phyloP scores from a whole-genome alignment of 495 filamentous ascomycete genomes.

The Collariella sp. region DNA sequence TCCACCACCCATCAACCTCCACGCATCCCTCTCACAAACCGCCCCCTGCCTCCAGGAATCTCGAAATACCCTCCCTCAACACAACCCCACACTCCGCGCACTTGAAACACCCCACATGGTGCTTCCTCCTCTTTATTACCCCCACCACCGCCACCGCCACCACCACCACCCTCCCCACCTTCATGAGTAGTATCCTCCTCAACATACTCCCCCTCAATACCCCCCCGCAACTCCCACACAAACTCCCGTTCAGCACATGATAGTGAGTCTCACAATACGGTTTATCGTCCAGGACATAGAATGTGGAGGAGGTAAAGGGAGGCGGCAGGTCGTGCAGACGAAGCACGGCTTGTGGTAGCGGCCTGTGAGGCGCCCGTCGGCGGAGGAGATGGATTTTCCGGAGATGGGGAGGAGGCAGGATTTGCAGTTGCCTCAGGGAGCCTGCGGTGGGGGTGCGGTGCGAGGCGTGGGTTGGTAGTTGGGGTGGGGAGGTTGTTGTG shows the following conservation, averaged over 20 bases:
- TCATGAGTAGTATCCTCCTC: too few species aligned
- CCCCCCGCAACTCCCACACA: conserved; percentile 72
- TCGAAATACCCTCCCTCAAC: conserved; percentile 59
- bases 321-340: conserved; percentile 74
- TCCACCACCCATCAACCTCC: conserved; percentile 36
- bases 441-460: conserved; percentile 13
- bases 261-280: conserved; percentile 93
- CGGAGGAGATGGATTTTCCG: conserved; percentile 88
- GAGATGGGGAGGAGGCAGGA: conserved; percentile 70
- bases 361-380: conserved; percentile 86
- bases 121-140: conserved; percentile 61
- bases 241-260: conserved; percentile 77
- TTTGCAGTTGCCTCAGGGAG: conserved; percentile 66
- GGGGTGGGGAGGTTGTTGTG: neutral
- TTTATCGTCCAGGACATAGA: conserved; percentile 80
- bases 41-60: conserved; percentile 39
- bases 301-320: conserved; percentile 80
- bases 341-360: conserved; percentile 93
- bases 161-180: too few species aligned
- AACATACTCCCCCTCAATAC: conserved; percentile 94
- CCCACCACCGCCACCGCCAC: too few species aligned
- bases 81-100: conserved; percentile 56
- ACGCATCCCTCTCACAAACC: conserved; percentile 84
- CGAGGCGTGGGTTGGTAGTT: conserved; percentile 14
- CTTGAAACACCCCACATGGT: conserved; percentile 78